phyloP scores from a whole-genome alignment of 1,284 basidiomycete genomes.

The Trichosporon coremiiforme region DNA sequence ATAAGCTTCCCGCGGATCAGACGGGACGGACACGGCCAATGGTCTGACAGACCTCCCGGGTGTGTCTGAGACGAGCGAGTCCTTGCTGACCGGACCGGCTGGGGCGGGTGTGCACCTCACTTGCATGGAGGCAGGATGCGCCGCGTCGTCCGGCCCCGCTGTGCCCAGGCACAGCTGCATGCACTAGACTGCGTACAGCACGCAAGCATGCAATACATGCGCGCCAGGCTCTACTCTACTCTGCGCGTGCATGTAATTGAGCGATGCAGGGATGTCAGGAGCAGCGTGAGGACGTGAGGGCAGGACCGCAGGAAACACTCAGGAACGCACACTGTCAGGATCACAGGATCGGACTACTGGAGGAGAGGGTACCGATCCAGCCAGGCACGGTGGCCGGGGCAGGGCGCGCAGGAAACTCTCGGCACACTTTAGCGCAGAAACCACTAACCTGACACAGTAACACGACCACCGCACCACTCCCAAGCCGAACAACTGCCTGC shows the following conservation, averaged over 20 bases:
- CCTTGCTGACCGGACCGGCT: background rate
- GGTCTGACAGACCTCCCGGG: background rate
- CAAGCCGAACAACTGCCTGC: too few species aligned
- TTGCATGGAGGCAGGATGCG: background rate
- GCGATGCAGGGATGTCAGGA: background rate
- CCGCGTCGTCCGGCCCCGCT: too few species aligned
- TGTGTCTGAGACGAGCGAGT: background rate
- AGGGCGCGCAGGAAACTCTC: constrained; percentile 5
- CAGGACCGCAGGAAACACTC: constrained; percentile 6
- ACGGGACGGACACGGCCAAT: constrained; percentile 16
- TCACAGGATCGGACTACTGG: background rate
- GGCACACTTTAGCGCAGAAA: constrained; percentile 9
- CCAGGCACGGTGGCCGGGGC: background rate
- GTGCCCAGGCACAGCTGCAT: too few species aligned
- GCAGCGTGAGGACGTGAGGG: background rate
- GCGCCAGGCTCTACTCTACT: too few species aligned
- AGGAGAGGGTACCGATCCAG: background rate
- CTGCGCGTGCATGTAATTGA: background rate
- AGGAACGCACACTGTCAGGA: constrained; percentile 7
- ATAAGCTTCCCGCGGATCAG: constrained; percentile 13
- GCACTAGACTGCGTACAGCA: background rate
- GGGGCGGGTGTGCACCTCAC: background rate
- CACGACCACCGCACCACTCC: background rate
- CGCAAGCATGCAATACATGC: too few species aligned
- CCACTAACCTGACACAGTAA: constrained; percentile 15